phyloP scores from a whole-genome alignment of 768 basidiomycete genomes.

The Tephrocybe sp. region DNA sequence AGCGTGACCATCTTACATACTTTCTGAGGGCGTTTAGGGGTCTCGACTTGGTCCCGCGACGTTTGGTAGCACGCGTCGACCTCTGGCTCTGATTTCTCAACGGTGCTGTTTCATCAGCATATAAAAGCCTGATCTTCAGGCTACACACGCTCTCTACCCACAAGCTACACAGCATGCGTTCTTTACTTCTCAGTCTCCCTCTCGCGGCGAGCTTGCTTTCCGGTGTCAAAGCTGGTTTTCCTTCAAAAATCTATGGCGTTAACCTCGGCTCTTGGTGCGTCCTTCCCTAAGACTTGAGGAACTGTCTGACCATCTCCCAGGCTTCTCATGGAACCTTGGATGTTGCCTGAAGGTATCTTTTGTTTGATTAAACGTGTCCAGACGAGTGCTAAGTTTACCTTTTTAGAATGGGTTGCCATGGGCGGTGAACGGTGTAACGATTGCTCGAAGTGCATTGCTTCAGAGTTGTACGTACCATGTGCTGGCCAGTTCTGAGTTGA shows the following conservation, averaged over 20 bases:
- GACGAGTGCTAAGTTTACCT: not conserved
- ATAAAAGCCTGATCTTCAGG: not conserved
- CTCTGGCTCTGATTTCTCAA: too few relatives aligned
- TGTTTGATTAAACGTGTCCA: not conserved
- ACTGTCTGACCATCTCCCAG: constrained; percentile 31
- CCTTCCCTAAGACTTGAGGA: not conserved
- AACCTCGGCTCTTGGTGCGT: constrained; percentile 40
- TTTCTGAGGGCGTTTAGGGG: constrained; percentile 1
- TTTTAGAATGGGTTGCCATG: constrained; percentile 69
- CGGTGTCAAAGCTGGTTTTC: constrained; percentile 20
- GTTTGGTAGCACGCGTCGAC: constrained; percentile 1
- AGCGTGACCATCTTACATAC: constrained; percentile 16
- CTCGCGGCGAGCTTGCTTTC: constrained; percentile 8
- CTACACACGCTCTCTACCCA: constrained; percentile 6
- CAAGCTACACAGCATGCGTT: constrained; percentile 2
- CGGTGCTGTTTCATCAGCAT: not conserved
- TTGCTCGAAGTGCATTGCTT: constrained; percentile 62
- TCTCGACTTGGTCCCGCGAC: not conserved
- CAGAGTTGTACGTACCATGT: constrained; percentile 56
- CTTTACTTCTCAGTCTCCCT: constrained; percentile 8
- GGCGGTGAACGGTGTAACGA: constrained; percentile 62
- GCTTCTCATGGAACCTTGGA: constrained; percentile 81
- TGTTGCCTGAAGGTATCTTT: constrained; percentile 63
- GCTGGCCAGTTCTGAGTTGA: not conserved
- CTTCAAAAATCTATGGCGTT: constrained; percentile 26